Percentiles rank a stretch among this genome's conserved stretches.
phyloP scores from a whole-genome alignment of 148 eudicot species.

The Hydrangea macrophylla region DNA sequence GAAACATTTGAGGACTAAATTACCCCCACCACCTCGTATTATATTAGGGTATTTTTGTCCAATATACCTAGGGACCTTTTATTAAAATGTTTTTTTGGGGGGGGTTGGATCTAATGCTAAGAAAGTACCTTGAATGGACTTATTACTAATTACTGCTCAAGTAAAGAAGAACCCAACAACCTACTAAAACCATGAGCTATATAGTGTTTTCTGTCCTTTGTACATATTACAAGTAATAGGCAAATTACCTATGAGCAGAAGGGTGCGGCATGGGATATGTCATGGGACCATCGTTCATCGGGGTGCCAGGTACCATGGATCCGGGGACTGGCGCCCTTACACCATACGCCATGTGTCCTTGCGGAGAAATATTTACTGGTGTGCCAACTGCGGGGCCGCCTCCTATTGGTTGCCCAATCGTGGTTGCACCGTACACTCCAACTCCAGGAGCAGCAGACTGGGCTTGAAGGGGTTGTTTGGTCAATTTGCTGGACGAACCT shows the following conservation, averaged over 20 bases:
- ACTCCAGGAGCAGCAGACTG: slow-evolving; percentile 27
- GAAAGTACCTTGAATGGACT: too few species aligned
- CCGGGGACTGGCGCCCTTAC: slow-evolving; percentile 52
- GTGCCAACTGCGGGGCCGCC: slow-evolving; percentile 35
- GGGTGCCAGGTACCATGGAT: slow-evolving; percentile 54
- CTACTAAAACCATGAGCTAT: neutral
- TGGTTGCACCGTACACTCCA: slow-evolving; percentile 46
- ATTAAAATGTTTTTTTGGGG: too few species aligned
- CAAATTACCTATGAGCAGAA: slow-evolving; percentile 46
- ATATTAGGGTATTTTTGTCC: too few species aligned
- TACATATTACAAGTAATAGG: slow-evolving; percentile 7
- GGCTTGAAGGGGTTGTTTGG: slow-evolving; percentile 38
- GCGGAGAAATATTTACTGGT: slow-evolving; percentile 35
- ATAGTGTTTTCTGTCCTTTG: slow-evolving; percentile 7
- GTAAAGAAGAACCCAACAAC: neutral
- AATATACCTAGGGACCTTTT: too few species aligned
- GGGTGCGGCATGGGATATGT: slow-evolving; percentile 50
- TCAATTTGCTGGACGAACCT: slow-evolving; percentile 30
- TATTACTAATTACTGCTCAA: slow-evolving; percentile 16
- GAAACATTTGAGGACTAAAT: too few species aligned
- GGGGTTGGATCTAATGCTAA: too few species aligned
- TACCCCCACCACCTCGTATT: too few species aligned
- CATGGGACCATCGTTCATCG: slow-evolving; percentile 53
- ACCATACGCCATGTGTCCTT: slow-evolving; percentile 38
- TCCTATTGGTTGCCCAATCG: slow-evolving; percentile 66